Base-by-base conservation (phyloP, 2,329 filamentous ascomycete species). In the Alternaria panax region DNA sequence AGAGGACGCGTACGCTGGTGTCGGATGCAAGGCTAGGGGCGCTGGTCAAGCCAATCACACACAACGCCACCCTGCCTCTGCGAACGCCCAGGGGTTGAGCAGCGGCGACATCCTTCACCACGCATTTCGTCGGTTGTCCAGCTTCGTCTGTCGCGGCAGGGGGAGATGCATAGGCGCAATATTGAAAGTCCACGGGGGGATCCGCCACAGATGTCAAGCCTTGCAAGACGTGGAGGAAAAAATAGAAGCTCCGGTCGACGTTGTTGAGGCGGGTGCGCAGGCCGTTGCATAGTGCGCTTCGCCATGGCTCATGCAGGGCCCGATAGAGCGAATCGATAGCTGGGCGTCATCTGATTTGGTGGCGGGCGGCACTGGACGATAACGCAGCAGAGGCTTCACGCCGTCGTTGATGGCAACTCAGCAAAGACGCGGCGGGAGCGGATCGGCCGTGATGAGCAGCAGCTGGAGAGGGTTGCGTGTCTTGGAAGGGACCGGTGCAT, bases 231-330 rank as follows among this genome's bases (percentile, higher is more conserved):
- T 54, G 34, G 43, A 24, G 18, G n/a, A 43, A 51, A 42, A 51
- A 58, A 41, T 25, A 25, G 45, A 32, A 42, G 28, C 38, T 51
- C 40, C 18, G 28, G 28, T 25, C 54, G 54, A 51, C 54, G 54
- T 51, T 57, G 41, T 58, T 58, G 55, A 54, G 56, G 36, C 56
- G 36, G 56, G 51, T 36, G 36, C 45, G 51, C 45, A 47, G 45
- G 57, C 51, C 51, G 51, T 59, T 62, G 65, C 60, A 50, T 56
- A 61, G 56, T 54, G 51, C 38, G 47, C 56, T 63, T 55, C 45
- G 60, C 56, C 62, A 65, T 65, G 52, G 47, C 58, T 51, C 41
- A 68, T 71, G 68, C 64, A 66, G 59, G 54, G 65, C 41, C 42
- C 42, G 45, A 45, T 48, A 43, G 45, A 59, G 55, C 22, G 53